Conservation (phyloP, 2,329 filamentous ascomycete species). For the Macrophomina tecta region DNA sequence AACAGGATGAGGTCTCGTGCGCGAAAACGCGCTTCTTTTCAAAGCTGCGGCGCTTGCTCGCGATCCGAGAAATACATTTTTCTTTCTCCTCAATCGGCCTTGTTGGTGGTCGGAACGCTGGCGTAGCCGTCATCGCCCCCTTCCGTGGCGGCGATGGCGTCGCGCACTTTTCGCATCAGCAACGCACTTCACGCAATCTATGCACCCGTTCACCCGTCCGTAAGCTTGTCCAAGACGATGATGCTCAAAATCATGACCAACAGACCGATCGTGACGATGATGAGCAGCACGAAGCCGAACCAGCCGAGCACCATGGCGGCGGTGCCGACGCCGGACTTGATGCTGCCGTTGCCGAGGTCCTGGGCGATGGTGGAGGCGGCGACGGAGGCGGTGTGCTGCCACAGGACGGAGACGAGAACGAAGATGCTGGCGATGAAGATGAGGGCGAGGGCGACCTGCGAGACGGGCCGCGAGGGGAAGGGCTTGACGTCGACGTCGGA, state of each 20-base stretch:
- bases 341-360: slow-evolving; percentile 88
- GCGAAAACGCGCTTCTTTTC: too few species aligned
- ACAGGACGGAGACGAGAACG: slow-evolving; percentile 71
- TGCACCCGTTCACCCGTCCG: neutral
- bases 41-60: too few species aligned
- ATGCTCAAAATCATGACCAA: slow-evolving; percentile 97
- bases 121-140: too few species aligned
- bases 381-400: slow-evolving; percentile 96
- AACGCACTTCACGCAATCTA: neutral
- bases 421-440: slow-evolving; percentile 77
- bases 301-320: slow-evolving; percentile 96
- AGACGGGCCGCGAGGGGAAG: slow-evolving; percentile 90
- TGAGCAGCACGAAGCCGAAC: slow-evolving; percentile 93
- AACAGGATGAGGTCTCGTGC: too few species aligned
- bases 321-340: slow-evolving; percentile 86
- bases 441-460: slow-evolving; percentile 88
- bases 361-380: slow-evolving; percentile 92
- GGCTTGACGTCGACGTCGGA: slow-evolving; percentile 91
- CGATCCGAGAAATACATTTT: too few species aligned
- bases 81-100: too few species aligned
- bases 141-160: too few species aligned
- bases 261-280: slow-evolving; percentile 93
- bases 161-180: neutral
- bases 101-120: too few species aligned
- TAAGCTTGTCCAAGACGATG: slow-evolving; percentile 65